A percentile compares a stretch with the other conserved stretches of the same genome.
phyloP scores from a whole-genome alignment of 1,139 yeast species.

The Yamadazyma trypodendri region DNA sequence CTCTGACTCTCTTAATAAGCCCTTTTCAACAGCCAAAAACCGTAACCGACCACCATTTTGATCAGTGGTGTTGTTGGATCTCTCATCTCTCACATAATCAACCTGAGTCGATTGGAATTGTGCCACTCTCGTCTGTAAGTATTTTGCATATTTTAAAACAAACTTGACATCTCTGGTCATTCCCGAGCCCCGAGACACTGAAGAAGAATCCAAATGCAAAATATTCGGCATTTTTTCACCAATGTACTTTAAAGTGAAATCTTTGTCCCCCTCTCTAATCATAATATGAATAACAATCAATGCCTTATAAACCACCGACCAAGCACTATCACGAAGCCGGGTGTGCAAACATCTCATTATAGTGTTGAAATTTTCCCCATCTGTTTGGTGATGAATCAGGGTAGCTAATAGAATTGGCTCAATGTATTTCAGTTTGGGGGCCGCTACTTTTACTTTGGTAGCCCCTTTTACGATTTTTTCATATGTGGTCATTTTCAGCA shows the following conservation, averaged over 20 bases:
- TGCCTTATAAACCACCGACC: constrained; percentile 89
- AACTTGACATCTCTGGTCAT: constrained; percentile 58
- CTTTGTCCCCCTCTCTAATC: constrained; percentile 87
- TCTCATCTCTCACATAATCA: constrained; percentile 78
- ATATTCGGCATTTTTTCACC: constrained; percentile 53
- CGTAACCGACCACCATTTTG: constrained; percentile 68
- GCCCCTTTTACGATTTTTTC: constrained; percentile 51
- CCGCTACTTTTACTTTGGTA: constrained; percentile 73
- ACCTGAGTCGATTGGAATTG: constrained; percentile 64
- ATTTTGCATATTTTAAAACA: constrained; percentile 67
- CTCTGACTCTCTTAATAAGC: constrained; percentile 79
- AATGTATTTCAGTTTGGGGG: constrained; percentile 93
- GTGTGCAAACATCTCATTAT: constrained; percentile 63
- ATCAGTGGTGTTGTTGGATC: constrained; percentile 41
- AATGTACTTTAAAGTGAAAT: constrained; percentile 66
- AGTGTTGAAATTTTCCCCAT: constrained; percentile 59
- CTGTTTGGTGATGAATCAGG: constrained; percentile 35
- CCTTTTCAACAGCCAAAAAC: constrained; percentile 68
- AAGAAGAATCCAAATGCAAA: constrained; percentile 47
- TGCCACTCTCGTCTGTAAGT: constrained; percentile 64
- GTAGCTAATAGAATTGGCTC: constrained; percentile 90
- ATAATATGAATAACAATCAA: constrained; percentile 83
- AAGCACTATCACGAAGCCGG: constrained; percentile 73
- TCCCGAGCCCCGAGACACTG: constrained; percentile 29
- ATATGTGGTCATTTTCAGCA: constrained; percentile 52